Evolutionary conservation across 306 rosid genomes (phyloP).

Genomic region (Trichosanthes truncata): DNA sequence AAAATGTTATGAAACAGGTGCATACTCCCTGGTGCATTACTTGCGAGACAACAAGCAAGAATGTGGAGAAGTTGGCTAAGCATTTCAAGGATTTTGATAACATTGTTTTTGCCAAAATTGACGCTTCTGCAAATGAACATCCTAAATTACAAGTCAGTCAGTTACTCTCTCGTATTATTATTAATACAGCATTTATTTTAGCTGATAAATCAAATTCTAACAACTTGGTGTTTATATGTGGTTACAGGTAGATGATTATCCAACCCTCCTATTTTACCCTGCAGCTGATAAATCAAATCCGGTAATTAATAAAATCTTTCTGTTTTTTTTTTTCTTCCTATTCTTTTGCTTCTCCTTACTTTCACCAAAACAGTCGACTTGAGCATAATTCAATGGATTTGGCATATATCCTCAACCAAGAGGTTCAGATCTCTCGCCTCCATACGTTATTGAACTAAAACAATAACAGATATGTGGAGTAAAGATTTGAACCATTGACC

Average conservation of each 20-base stretch:
- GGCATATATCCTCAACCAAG: too few species aligned
- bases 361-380: too few species aligned
- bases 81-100: constrained; percentile 66
- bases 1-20: constrained; percentile 41
- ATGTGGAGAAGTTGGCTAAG: constrained; percentile 78
- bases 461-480: too few species aligned
- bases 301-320: constrained; percentile 25
- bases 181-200: background rate
- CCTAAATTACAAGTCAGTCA: constrained; percentile 64
- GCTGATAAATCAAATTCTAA: background rate
- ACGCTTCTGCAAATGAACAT: constrained; percentile 78
- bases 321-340: too few species aligned
- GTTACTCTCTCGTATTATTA: background rate
- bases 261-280: constrained; percentile 58
- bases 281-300: constrained; percentile 61
- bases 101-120: constrained; percentile 60
- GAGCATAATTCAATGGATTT: too few species aligned
- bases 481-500: too few species aligned
- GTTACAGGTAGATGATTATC: constrained; percentile 64
- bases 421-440: too few species aligned
- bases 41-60: constrained; percentile 74
- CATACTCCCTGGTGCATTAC: constrained; percentile 82
- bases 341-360: too few species aligned
- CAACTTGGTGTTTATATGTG: background rate
- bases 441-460: too few species aligned